phyloP scores from a whole-genome alignment of 2,329 filamentous ascomycete species.

The Zasmidium citrigriseum region DNA sequence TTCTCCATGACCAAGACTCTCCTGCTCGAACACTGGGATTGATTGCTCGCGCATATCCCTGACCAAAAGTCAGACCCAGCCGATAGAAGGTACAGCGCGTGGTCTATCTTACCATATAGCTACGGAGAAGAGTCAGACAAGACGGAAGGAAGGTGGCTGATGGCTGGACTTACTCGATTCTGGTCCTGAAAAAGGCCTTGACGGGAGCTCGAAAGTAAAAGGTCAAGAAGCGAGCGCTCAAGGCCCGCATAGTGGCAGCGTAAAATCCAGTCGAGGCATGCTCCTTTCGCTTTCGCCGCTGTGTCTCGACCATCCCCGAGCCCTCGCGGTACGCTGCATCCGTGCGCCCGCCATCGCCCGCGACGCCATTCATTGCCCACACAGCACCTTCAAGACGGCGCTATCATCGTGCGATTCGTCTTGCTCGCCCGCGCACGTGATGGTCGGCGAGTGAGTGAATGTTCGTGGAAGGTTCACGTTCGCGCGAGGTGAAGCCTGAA shows the following conservation, averaged over 20 bases:
- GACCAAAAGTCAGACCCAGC: not conserved
- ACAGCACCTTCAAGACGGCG: not conserved
- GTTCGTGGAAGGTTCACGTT: too few relatives aligned
- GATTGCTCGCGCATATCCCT: conserved; percentile 65
- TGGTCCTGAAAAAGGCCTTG: conserved; percentile 87
- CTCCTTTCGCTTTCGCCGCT: conserved; percentile 50
- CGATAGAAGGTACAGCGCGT: too few relatives aligned
- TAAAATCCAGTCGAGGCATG: conserved; percentile 73
- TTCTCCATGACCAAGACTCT: conserved; percentile 60
- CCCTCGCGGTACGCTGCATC: conserved; percentile 18
- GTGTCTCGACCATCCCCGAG: conserved; percentile 8
- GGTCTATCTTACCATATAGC: conserved; percentile 50
- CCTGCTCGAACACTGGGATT: conserved; percentile 55
- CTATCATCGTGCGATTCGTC: not conserved
- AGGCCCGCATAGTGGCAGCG: conserved; percentile 78
- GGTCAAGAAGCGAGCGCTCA: conserved; percentile 79
- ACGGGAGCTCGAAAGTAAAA: conserved; percentile 92
- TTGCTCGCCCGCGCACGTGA: not conserved
- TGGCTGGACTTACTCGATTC: conserved; percentile 73
- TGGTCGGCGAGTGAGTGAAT: not conserved
- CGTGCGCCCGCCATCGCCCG: conserved; percentile 14
- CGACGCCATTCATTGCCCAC: conserved; percentile 20
- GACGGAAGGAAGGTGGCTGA: not conserved
- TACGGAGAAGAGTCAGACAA: conserved; percentile 27
- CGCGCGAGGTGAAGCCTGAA: too few relatives aligned